Base-by-base conservation (phyloP, 225 moss, liverwort and hornwort species). In the Anthoceros angustus region DNA sequence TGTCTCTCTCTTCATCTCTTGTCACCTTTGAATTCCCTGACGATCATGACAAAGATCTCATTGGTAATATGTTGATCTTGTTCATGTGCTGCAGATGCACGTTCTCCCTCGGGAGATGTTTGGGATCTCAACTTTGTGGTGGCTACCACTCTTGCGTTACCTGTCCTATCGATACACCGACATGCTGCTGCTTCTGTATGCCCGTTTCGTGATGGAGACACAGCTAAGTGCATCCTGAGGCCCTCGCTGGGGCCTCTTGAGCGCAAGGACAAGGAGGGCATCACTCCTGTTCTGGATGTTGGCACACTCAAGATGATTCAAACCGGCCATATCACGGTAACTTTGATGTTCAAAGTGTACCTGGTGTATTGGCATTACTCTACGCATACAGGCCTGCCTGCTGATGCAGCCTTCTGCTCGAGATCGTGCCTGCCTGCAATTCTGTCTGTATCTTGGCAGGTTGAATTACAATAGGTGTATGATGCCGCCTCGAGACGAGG, bases 251-350 rank as follows among this genome's bases (percentile, higher is more conserved):
- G 94, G 5, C 94, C 94, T 24, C 83, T 95, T 82, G 69, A 70
- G 20, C 63, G 85, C 24, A 95, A 95, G 68, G 75, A 71, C 16
- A 78, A 72, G 61, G 67, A 63, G 2, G 95, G 95, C 10, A 91
- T 88, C 71, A 91, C 95, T 2, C 95, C 95, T 10, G 84, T 95
- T 39, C 40, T 95, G 16, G 95, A 95, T 69, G 95, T 95, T 11
- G 95, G 95, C 18, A 95, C 95, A 5, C 71, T 95, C 12, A 74
- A 85, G n/a, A 88, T 79, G 63, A 87, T 95, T 67, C 85, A 82
- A 63, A 81, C 72, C 10, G 95, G 95, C 2, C 74, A 86, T n/a
- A 85, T 95, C 25, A 80, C 85, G 88, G 94, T 94, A 42, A 43
- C 14, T 43, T 18, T 25, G 40, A 11, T 62, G 2, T 10, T 0